Conservation (phyloP, 495 filamentous ascomycete species). For the Hyaloscypha hepaticicola region DNA sequence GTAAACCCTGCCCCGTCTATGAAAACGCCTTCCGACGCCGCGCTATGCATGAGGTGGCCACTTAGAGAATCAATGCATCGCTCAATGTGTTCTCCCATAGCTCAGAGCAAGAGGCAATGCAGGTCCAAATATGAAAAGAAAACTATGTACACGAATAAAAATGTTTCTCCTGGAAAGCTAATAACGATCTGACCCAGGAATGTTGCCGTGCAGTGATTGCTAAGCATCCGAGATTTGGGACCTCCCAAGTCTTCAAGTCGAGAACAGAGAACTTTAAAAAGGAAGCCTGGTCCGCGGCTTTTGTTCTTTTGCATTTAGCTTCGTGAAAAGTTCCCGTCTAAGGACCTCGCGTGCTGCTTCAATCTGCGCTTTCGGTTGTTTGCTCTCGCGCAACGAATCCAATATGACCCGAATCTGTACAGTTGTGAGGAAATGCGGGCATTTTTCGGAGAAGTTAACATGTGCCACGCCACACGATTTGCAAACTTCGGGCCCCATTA, state of each 20-base stretch:
- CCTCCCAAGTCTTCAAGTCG: no score
- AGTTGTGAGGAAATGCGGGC: slow-evolving; percentile 59
- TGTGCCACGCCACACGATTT: slow-evolving; percentile 69
- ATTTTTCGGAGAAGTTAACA: slow-evolving; percentile 48
- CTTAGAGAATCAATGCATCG: no score
- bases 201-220: neutral
- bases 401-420: slow-evolving; percentile 60
- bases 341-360: slow-evolving; percentile 41
- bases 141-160: neutral
- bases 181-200: no score
- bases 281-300: neutral
- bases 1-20: neutral
- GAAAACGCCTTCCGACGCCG: neutral
- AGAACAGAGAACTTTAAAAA: neutral
- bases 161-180: neutral
- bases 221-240: no score
- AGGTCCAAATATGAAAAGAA: no score
- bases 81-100: neutral
- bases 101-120: neutral
- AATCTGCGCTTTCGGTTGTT: slow-evolving; percentile 53
- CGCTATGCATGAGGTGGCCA: neutral
- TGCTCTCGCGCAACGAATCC: slow-evolving; percentile 54
- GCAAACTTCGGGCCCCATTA: slow-evolving; percentile 60
- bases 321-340: neutral
- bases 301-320: neutral